These are phyloP conservation scores for Xylariaceae sp. DNA, from an alignment of 2,329 filamentous ascomycete species.

Conservation along the genomic window DNA sequence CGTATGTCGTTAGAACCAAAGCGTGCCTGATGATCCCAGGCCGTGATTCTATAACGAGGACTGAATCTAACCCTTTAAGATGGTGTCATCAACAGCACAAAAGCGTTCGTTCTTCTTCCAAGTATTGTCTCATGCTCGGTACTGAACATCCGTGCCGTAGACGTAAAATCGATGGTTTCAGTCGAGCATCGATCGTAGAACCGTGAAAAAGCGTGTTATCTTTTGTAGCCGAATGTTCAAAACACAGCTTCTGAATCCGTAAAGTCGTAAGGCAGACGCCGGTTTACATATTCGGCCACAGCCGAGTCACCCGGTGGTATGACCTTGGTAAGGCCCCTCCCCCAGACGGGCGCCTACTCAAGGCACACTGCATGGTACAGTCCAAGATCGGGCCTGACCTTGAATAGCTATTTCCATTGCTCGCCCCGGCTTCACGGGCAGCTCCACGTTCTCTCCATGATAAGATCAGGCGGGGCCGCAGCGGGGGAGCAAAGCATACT, in stretches of 20 bases:
- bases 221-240: neutral
- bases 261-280: constrained; percentile 9
- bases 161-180: neutral
- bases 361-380: constrained; percentile 2
- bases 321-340: constrained; percentile 14
- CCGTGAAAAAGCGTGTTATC: neutral
- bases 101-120: constrained; percentile 3
- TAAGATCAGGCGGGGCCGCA: constrained; percentile 24
- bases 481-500: constrained; percentile 10
- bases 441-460: constrained; percentile 14
- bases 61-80: constrained; percentile 1
- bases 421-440: constrained; percentile 20
- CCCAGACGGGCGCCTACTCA: constrained; percentile 2
- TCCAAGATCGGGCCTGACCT: constrained; percentile 15
- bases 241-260: constrained; percentile 6
- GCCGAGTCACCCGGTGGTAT: constrained; percentile 13
- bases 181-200: constrained; percentile 1
- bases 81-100: constrained; percentile 9
- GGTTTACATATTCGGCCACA: constrained; percentile 17
- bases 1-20: constrained; percentile 30
- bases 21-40: neutral
- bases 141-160: constrained; percentile 1
- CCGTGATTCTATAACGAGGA: constrained; percentile 4
- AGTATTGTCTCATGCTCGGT: constrained; percentile 15
- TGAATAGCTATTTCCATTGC: constrained; percentile 5